Evolutionary conservation across 148 eudicot species (phyloP).

Genomic region (Salicornia ramosissima): DNA sequence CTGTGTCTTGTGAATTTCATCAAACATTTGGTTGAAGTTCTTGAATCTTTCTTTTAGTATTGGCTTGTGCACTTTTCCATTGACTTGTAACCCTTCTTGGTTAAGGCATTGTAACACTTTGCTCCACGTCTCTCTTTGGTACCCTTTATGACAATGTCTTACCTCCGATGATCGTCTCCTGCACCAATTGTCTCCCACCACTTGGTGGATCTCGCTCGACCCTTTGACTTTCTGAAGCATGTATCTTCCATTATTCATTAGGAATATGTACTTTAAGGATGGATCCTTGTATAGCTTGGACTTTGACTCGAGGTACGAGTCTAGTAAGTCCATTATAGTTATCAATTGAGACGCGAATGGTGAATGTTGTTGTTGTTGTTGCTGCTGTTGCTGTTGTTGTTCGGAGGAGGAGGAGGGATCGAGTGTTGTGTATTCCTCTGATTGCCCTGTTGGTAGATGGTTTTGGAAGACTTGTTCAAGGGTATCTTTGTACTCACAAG

Average conservation of each 20-base stretch:
- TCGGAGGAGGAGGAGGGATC: constrained; percentile 13
- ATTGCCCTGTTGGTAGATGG: constrained; percentile 42
- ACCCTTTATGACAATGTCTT: constrained; percentile 38
- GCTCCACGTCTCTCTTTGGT: constrained; percentile 68
- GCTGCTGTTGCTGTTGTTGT: constrained; percentile 7
- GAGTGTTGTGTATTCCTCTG: constrained; percentile 22
- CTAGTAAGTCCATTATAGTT: constrained; percentile 59
- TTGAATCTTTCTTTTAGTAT: constrained; percentile 82
- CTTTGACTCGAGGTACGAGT: constrained; percentile 51
- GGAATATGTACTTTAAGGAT: constrained; percentile 53
- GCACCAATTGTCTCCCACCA: constrained; percentile 38
- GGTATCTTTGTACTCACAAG: constrained; percentile 60
- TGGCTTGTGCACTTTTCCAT: constrained; percentile 69
- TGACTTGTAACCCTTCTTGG: constrained; percentile 61
- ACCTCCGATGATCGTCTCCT: constrained; percentile 35
- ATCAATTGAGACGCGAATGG: constrained; percentile 44
- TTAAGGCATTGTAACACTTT: constrained; percentile 45
- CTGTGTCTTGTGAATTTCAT: constrained; percentile 73
- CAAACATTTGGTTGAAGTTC: constrained; percentile 67
- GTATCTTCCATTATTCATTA: constrained; percentile 60
- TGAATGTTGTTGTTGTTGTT: constrained; percentile 20
- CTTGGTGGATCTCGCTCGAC: constrained; percentile 34
- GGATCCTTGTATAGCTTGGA: constrained; percentile 63
- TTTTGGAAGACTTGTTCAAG: constrained; percentile 58
- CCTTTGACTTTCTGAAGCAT: constrained; percentile 41